Base-by-base conservation (phyloP, 352 stramenopile genomes). In the Pythium monospermum region DNA sequence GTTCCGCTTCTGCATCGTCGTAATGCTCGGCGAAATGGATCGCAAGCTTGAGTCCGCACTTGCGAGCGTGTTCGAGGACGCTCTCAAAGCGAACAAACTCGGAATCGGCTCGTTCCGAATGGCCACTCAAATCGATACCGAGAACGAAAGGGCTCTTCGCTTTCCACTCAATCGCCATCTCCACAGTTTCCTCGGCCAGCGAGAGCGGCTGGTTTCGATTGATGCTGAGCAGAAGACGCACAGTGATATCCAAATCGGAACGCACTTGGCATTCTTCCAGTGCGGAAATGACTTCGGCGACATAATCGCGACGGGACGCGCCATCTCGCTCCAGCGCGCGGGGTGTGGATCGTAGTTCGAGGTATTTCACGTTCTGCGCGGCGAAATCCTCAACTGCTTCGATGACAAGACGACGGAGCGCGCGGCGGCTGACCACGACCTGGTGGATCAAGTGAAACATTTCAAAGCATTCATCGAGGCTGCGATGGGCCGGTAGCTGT, bases 1-100 rank as follows among this genome's bases (percentile, higher is more conserved):
- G 66, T 22, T 65, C 53, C 11, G 83, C 76, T 57, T 97, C 89
- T 23, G 74, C 63, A 39, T 90, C 76, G 57, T 91, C 78, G 49
- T 83, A 86, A 36, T 97, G 74, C 66, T 98, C 91, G 2, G 88
- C 94, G 68, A 94, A 97, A 64, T 98, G 94, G 40, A 98, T 66
- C 11, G 91, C 85, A 21, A 97, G 61, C 53, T 89, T 89, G 16
- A 98, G 70, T 4, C 85, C 85, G 7, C 71, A 66, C 2, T 66
- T 45, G 49, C 87, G 69, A 28, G 88, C 91, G 28, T 60, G 64
- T 28, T 87, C 54, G 26, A 98, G 80, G 2, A 78, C 53, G 11
- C 72, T 49, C 60, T 91, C 70, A 58, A 96, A 97, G 41, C 82
- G 69, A 49, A 71, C 46, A 61, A 97, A 97, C 55, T 94, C 73